Conservation (phyloP, 441 rosid genomes). For the Rhodomyrtus psidioides region DNA sequence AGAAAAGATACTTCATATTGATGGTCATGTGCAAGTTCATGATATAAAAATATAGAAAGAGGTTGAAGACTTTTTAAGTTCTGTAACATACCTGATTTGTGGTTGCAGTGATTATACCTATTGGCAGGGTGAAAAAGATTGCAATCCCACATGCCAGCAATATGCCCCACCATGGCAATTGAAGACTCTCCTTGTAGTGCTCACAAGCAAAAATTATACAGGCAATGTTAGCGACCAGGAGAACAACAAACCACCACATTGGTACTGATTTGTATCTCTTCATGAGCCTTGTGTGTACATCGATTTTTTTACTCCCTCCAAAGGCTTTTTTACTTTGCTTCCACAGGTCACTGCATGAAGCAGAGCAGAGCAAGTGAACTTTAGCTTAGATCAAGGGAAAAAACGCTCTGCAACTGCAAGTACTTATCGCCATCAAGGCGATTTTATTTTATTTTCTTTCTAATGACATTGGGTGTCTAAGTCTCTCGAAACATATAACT, state of each 20-base stretch:
- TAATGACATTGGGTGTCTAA: background rate
- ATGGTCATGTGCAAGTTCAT: background rate
- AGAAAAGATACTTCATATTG: background rate
- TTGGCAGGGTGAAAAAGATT: slow-evolving; percentile 53
- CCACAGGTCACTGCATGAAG: slow-evolving; percentile 46
- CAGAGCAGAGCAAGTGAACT: background rate
- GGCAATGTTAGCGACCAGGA: slow-evolving; percentile 35
- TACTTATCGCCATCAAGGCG: background rate
- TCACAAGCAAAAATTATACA: slow-evolving; percentile 35
- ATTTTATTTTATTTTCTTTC: background rate
- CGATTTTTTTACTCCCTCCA: slow-evolving; percentile 36
- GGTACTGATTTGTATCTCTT: slow-evolving; percentile 52
- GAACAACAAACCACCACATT: slow-evolving; percentile 54
- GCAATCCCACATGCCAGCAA: slow-evolving; percentile 64
- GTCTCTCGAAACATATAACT: background rate
- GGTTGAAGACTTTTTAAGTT: background rate
- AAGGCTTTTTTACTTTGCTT: slow-evolving; percentile 43
- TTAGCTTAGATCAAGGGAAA: background rate
- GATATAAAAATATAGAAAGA: background rate
- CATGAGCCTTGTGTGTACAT: slow-evolving; percentile 75
- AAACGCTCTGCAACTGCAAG: background rate
- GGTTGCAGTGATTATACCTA: slow-evolving; percentile 64
- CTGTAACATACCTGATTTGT: slow-evolving; percentile 44
- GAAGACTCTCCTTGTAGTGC: slow-evolving; percentile 44
- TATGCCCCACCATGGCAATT: slow-evolving; percentile 91